Conservation (phyloP, 2,329 filamentous ascomycete species). For the Pseudogymnoascus destructans region DNA sequence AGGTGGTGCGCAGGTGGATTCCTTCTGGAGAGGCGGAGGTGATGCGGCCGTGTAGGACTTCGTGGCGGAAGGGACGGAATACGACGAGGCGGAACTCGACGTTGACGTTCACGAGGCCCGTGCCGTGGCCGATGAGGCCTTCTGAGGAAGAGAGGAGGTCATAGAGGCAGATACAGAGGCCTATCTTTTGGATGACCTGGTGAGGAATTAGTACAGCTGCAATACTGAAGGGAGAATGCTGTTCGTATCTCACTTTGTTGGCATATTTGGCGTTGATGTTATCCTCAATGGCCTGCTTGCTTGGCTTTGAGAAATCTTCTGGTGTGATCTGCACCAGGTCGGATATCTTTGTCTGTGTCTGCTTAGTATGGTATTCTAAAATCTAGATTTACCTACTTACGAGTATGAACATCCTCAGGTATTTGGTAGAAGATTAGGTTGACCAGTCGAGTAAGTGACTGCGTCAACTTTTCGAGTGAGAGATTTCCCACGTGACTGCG, state of each 20-base stretch:
- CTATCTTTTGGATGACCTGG: constrained; percentile 80
- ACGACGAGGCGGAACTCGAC: constrained; percentile 90
- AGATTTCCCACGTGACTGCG: not conserved
- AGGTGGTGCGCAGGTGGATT: constrained; percentile 71
- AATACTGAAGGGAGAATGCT: not conserved
- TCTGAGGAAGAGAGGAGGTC: constrained; percentile 83
- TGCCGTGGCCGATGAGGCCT: constrained; percentile 85
- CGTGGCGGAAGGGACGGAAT: constrained; percentile 90
- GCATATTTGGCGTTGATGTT: constrained; percentile 96
- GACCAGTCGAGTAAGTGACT: not conserved
- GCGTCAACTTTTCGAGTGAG: not conserved
- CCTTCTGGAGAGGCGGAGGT: constrained; percentile 58
- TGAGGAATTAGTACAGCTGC: not conserved
- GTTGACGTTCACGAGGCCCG: constrained; percentile 87
- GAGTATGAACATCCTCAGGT: constrained; percentile 35
- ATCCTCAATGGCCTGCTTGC: constrained; percentile 78
- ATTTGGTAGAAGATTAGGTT: not conserved
- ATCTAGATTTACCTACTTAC: constrained; percentile 25
- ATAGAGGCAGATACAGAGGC: constrained; percentile 86
- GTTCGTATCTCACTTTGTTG: constrained; percentile 53
- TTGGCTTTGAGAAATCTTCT: constrained; percentile 74
- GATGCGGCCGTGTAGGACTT: constrained; percentile 79
- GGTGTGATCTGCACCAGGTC: constrained; percentile 90
- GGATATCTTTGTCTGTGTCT: constrained; percentile 68
- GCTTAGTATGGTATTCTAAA: constrained; percentile 12